phyloP scores from a whole-genome alignment of 345 rosid genomes.

The Brassica juncea region DNA sequence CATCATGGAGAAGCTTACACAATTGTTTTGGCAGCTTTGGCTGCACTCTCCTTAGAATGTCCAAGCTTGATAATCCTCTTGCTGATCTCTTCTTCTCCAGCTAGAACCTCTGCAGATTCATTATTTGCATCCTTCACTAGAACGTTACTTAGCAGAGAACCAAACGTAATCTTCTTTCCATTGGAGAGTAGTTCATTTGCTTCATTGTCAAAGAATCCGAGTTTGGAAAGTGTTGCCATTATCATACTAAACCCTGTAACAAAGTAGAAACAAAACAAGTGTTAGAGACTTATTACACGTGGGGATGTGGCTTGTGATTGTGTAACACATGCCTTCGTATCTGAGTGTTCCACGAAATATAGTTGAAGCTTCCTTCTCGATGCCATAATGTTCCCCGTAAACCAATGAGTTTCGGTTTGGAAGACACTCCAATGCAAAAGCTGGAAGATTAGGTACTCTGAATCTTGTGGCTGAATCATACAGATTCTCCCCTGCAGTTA shows the following conservation, averaged over 20 bases:
- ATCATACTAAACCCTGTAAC: conserved; percentile 68
- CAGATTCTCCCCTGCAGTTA: conserved; percentile 61
- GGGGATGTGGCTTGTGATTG: not conserved
- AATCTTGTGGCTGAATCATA: conserved; percentile 68
- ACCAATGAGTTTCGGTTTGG: conserved; percentile 86
- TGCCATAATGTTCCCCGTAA: conserved; percentile 76
- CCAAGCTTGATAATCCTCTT: conserved; percentile 62
- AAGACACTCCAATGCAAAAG: conserved; percentile 91
- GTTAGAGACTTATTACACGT: not conserved
- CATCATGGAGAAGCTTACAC: conserved; percentile 52
- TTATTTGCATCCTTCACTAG: conserved; percentile 41
- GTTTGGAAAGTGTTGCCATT: conserved; percentile 76
- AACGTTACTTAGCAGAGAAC: conserved; percentile 56
- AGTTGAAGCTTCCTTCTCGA: conserved; percentile 73
- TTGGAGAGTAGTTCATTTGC: conserved; percentile 48
- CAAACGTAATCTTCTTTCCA: conserved; percentile 50
- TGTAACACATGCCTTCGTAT: conserved; percentile 63
- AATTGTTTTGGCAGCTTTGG: conserved; percentile 68
- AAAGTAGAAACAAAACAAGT: not conserved
- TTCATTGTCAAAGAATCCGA: conserved; percentile 63
- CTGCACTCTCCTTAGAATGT: conserved; percentile 61
- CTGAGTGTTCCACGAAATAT: conserved; percentile 92
- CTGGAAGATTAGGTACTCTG: conserved; percentile 79
- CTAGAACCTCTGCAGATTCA: conserved; percentile 25
- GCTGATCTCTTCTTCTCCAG: conserved; percentile 60